Base-by-base conservation (phyloP, 345 rosid genomes). In the Gossypium arboreum region DNA sequence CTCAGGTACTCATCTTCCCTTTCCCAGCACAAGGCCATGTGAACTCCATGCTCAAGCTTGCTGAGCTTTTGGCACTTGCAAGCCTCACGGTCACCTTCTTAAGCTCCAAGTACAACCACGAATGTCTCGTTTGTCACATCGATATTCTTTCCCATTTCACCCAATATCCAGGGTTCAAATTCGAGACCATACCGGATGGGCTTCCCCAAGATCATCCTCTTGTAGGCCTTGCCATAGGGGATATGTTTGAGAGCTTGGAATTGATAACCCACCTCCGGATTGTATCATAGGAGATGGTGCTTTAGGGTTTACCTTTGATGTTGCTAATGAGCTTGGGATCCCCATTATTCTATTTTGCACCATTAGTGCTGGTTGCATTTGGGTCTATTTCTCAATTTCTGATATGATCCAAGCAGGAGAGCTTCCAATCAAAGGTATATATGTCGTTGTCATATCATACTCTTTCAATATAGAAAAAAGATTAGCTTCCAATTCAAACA, bases 51-150 rank as follows among this genome's bases (percentile, higher is more conserved):
- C 84, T 90, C 55, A 89, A 88, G 76, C 84, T 90, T 2, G 87
- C 90, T 18, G 88, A 89, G 77, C 84, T 88, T 13, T 76, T 90
- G 2, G n/a, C 59, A 71, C 79, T 84, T 5, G 76, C 79, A 4
- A 88, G 88, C 75, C 72, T 90, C 20, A 75, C 81, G 2, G 77
- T 90, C 80, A 91, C 94, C 61, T 88, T 93, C 78, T 77, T 87
- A 48, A 85, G 78, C 80, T 71, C 85, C 4, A 78, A 80, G 3
- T 24, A 79, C 76, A 82, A 73, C 80, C 83, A 84, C 39, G 57
- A 61, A 11, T 79, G 78, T 9, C 77, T 83, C 0, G 18, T 71
- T 47, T 79, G 27, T 4, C 72, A 44, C 74, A 41, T 83, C 17
- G 57, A 79, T 15, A 29, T 4, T 34, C 64, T 72, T 34, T 73